Evolutionary conservation across 352 stramenopile genomes (phyloP).

Genomic region (Elongisporangium anandrum): DNA sequence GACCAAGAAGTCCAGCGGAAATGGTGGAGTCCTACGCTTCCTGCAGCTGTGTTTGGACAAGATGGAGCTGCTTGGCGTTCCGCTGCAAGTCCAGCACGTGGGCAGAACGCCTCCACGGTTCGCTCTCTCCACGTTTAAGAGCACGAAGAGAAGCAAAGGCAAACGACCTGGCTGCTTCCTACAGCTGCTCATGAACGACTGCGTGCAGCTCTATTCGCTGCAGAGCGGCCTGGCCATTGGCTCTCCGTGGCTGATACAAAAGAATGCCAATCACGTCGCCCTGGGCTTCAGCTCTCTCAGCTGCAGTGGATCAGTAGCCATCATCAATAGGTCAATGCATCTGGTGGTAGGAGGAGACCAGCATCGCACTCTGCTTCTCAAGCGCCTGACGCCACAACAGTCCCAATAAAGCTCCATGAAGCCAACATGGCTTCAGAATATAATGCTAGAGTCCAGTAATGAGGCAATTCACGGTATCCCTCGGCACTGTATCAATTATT

Average conservation of each 20-base stretch:
- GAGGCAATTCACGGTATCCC: too few species aligned
- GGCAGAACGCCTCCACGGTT: constrained; percentile 31
- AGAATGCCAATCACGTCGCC: neutral
- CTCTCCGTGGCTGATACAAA: neutral
- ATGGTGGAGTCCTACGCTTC: constrained; percentile 20
- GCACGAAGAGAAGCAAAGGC: neutral
- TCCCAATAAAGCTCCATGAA: too few species aligned
- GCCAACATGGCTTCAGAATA: too few species aligned
- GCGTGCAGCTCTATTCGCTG: constrained; percentile 21
- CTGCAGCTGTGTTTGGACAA: constrained; percentile 23
- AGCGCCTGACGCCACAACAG: neutral
- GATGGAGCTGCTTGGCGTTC: constrained; percentile 16
- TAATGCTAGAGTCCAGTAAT: neutral
- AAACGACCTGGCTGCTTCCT: constrained; percentile 13
- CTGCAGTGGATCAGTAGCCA: neutral
- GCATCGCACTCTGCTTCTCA: neutral
- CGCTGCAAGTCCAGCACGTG: constrained; percentile 19
- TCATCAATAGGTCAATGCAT: neutral
- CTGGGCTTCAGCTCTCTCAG: neutral
- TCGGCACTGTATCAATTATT: neutral
- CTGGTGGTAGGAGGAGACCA: neutral
- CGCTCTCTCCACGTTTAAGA: constrained; percentile 15
- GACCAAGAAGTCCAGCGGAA: constrained; percentile 11
- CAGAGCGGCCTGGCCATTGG: constrained; percentile 8
- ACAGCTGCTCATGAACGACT: constrained; percentile 28